Conservation (phyloP, 257 asterid species). For the Lycium barbarum region DNA sequence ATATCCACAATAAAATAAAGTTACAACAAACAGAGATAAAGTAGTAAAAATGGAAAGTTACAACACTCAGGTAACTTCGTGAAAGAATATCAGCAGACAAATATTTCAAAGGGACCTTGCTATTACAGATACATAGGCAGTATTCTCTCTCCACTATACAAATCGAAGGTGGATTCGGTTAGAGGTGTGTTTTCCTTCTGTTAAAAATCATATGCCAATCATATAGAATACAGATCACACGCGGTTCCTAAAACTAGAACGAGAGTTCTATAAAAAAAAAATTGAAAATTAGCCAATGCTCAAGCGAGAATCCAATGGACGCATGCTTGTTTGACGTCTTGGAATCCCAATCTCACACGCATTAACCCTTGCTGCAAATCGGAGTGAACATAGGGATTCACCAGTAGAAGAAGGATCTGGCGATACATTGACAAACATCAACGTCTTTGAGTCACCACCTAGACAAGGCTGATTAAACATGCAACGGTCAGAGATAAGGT, state of each 20-base stretch:
- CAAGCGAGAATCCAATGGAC: constrained; percentile 73
- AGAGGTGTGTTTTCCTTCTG: constrained; percentile 40
- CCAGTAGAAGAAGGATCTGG: constrained; percentile 84
- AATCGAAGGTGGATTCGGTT: constrained; percentile 55
- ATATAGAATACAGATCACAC: constrained; percentile 51
- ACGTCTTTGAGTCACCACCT: constrained; percentile 93
- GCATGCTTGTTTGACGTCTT: constrained; percentile 83
- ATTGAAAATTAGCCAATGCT: constrained; percentile 70
- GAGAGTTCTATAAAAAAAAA: constrained; percentile 32
- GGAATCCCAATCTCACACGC: constrained; percentile 97
- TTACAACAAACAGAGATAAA: neutral
- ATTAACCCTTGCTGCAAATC: constrained; percentile 93
- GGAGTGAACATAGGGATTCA: constrained; percentile 93
- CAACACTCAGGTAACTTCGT: neutral
- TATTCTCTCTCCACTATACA: constrained; percentile 58
- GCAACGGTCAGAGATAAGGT: constrained; percentile 25
- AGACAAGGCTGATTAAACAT: constrained; percentile 79
- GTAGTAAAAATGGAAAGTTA: constrained; percentile 28
- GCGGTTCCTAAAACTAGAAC: constrained; percentile 40
- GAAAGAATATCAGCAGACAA: constrained; percentile 16
- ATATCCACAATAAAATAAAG: neutral
- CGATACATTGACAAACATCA: constrained; percentile 92
- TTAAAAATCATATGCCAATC: constrained; percentile 42
- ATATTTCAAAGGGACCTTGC: constrained; percentile 11
- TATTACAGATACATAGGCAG: constrained; percentile 48